Conservation (phyloP, 169 alveolate species). For the Pseudocohnilembus persalinus region DNA sequence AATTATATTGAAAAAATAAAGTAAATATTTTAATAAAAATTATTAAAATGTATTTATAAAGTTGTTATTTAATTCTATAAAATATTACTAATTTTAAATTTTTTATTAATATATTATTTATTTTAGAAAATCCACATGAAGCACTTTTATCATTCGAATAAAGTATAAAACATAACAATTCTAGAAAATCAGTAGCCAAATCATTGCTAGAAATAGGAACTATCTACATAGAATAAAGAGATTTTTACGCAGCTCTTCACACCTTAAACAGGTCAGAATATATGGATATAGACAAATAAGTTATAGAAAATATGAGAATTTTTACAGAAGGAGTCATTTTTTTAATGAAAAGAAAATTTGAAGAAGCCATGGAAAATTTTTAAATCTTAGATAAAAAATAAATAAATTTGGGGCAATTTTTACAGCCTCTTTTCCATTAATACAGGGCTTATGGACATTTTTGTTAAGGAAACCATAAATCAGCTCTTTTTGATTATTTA, state of each 20-base stretch:
- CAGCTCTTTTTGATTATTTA: constrained; percentile 39
- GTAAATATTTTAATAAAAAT: constrained; percentile 13
- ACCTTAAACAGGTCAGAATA: constrained; percentile 41
- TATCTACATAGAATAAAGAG: constrained; percentile 42
- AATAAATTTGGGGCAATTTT: constrained; percentile 26
- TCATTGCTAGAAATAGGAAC: constrained; percentile 40
- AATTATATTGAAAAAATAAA: constrained; percentile 22
- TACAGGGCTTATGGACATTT: constrained; percentile 48
- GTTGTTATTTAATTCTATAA: not conserved
- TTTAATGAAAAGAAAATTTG: constrained; percentile 41
- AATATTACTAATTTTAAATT: not conserved
- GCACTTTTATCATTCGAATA: constrained; percentile 43
- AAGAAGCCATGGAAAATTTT: constrained; percentile 30
- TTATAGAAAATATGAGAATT: constrained; percentile 34
- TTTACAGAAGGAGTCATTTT: constrained; percentile 50
- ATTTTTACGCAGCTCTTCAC: constrained; percentile 46
- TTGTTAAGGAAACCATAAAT: constrained; percentile 35
- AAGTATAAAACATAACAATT: constrained; percentile 42
- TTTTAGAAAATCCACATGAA: constrained; percentile 35
- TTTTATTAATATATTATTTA: not conserved
- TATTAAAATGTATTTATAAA: not conserved
- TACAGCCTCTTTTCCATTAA: constrained; percentile 32
- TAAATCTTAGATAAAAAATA: constrained; percentile 5
- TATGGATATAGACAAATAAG: constrained; percentile 30
- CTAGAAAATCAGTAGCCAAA: constrained; percentile 41